Evolutionary conservation across 805 yeast genomes (phyloP).

Genomic region (Pichia gijzeniarum): DNA sequence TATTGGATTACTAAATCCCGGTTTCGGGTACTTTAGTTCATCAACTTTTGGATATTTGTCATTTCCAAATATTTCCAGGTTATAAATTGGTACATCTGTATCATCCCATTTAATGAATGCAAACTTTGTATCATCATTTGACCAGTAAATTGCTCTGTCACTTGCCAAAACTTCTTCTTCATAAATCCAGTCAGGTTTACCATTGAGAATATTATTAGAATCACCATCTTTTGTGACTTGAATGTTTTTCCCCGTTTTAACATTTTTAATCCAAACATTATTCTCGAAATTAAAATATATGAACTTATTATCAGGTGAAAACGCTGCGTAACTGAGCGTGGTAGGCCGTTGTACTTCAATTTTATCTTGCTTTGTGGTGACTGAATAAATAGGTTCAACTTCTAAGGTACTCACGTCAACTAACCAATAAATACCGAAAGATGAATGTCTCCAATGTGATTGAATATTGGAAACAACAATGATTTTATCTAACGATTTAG

Average conservation of each 20-base stretch:
- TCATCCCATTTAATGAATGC: slow-evolving; percentile 56
- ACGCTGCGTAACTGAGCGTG: slow-evolving; percentile 44
- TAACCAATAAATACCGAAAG: slow-evolving; percentile 55
- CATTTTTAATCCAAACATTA: slow-evolving; percentile 45
- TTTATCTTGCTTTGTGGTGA: slow-evolving; percentile 18
- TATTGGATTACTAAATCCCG: slow-evolving; percentile 58
- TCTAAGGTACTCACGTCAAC: slow-evolving; percentile 37
- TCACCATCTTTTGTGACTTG: slow-evolving; percentile 50
- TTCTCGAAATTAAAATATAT: slow-evolving; percentile 52
- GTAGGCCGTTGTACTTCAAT: slow-evolving; percentile 23
- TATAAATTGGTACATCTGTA: slow-evolving; percentile 46
- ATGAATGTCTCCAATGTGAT: slow-evolving; percentile 65
- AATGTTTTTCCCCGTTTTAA: slow-evolving; percentile 20
- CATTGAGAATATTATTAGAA: slow-evolving; percentile 44
- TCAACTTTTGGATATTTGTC: slow-evolving; percentile 41
- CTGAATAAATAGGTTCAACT: slow-evolving; percentile 21
- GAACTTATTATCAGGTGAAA: slow-evolving; percentile 55
- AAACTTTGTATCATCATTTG: slow-evolving; percentile 51
- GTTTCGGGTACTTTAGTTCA: slow-evolving; percentile 61
- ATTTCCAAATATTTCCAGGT: slow-evolving; percentile 45
- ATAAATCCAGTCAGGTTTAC: slow-evolving; percentile 78
- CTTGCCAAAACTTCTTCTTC: slow-evolving; percentile 67
- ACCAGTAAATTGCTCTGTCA: slow-evolving; percentile 68
- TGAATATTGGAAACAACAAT: slow-evolving; percentile 47
- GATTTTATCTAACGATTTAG: slow-evolving; percentile 40